Conservation (phyloP, 495 filamentous ascomycete species). For the Pyronema domesticum region DNA sequence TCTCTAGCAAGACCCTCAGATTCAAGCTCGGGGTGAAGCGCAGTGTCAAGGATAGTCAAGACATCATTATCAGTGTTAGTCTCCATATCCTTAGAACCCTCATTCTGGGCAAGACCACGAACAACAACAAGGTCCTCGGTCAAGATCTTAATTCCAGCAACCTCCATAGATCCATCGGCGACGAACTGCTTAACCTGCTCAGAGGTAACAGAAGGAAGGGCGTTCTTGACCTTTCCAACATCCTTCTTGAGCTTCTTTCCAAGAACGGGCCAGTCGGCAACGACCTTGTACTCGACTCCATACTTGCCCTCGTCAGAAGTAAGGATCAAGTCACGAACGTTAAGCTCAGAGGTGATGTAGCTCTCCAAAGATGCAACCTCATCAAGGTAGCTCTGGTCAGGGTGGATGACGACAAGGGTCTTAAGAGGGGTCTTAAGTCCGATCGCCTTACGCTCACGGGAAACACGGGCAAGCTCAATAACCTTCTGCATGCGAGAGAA, state of each 20-base stretch:
- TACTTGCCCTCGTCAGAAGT: conserved; percentile 78
- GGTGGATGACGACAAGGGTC: conserved; percentile 75
- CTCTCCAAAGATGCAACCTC: conserved; percentile 68
- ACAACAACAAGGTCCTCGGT: conserved; percentile 71
- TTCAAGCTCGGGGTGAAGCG: conserved; percentile 52
- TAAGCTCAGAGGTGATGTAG: conserved; percentile 82
- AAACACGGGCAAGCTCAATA: conserved; percentile 73
- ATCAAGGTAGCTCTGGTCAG: conserved; percentile 62
- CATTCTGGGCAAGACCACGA: conserved; percentile 54
- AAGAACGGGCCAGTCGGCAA: conserved; percentile 80
- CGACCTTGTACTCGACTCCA: conserved; percentile 73
- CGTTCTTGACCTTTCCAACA: conserved; percentile 74
- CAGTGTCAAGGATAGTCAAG: conserved; percentile 61
- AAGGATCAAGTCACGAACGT: conserved; percentile 68
- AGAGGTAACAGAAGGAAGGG: conserved; percentile 59
- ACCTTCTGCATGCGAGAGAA: conserved; percentile 88
- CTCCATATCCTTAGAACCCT: conserved; percentile 51
- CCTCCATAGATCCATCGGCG: conserved; percentile 46
- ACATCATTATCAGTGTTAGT: conserved; percentile 72
- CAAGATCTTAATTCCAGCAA: conserved; percentile 67
- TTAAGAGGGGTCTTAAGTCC: conserved; percentile 75
- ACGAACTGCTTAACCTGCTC: conserved; percentile 62
- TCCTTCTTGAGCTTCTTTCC: conserved; percentile 97
- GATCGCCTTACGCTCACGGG: conserved; percentile 67
- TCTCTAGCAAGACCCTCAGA: conserved; percentile 63